Evolutionary conservation across 352 stramenopile species (phyloP), one percentile per base, ranked within the genome.

Genomic region (Blastocystis sp.): DNA sequence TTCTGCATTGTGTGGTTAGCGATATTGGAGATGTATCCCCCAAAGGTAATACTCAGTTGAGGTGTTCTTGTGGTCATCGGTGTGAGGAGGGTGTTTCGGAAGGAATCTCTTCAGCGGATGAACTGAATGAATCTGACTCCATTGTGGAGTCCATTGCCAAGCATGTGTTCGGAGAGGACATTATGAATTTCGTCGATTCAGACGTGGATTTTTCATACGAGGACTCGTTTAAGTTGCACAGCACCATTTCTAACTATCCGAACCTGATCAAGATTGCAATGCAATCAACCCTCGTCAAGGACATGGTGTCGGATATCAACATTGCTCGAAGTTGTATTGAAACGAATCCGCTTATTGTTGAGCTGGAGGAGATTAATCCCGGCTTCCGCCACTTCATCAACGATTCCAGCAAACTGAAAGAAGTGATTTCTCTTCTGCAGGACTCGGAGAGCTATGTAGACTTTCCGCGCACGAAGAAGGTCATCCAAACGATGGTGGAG

Each of bases 141-240:
- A 51, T 75, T 49, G 14, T 79, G 4, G 48, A 79, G 9, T 79
- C 69, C 4, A 64, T 79, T 79, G 27, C 54, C 18, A 79, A 79
- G 69, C 69, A 79, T 38, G 21, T 79, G 24, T 40, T 79, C 7
- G 42, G 69, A 21, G 27, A 79, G 8, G 65, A 77, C 3, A 6
- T 56, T 24, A 1, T 49, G 24, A 0, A 18, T 14, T 29, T 27
- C 7, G 21, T 7, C 9, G n/a, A 57, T 9, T 24, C n/a, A 32
- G n/a, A 44, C 24, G 7, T 9, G 40, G n/a, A 46, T 14, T 24
- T 61, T 9, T 49, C 42, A 14, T 48, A 61, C 9, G 69, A 79
- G 40, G n/a, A n/a, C n/a, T n/a, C n/a, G n/a, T n/a, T n/a, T n/a
- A 29, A 65, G 38, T 18, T 79, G 36, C 69, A 61, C 42, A 42